Evolutionary conservation across 768 basidiomycete species (phyloP), one percentile per base, ranked within the genome.

Genomic region (Mycena chlorophos): DNA sequence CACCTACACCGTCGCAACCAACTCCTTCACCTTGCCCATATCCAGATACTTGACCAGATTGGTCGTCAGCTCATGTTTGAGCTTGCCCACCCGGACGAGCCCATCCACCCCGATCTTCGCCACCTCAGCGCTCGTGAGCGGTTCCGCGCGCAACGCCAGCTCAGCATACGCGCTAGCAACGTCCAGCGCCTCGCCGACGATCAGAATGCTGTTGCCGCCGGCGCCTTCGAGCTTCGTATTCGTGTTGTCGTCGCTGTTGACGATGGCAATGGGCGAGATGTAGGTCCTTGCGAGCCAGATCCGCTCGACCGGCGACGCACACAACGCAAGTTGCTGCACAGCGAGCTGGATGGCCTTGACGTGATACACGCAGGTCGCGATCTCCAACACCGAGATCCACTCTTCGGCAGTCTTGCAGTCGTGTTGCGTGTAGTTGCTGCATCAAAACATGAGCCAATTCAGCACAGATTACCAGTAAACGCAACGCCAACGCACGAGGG

Each of bases 91-190:
- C 39, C 65, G 66, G 13, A 73, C 56, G 13, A 72, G 68, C 17
- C 64, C 67, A n/a, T 58, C 61, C 58, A 71, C 51, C n/a, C 71
- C 40, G 40, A 42, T 12, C n/a, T 42, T 42, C 14, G 13, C 8
- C 40, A 5, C 40, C 40, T 42, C 40, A 5, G 40, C 40, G n/a
- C 5, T 20, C 8, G 8, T 42, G 8, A 42, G 22, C 40, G 40
- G 40, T 22, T 42, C 40, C 40, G 13, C 22, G 40, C 68, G 60
- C 37, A 61, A 60, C 52, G 70, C 72, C 20, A 78, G 62, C 47
- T 72, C 70, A 3, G 63, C 64, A 61, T 73, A 74, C 17, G 73
- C 71, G n/a, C 71, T 69, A 25, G 68, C 60, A n/a, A 76, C 27
- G 31, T 62, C 49, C 54, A 70, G 69, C 10, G 54, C 56, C 30